Evolutionary conservation across 164 flowering plant species (phyloP).

Genomic region (Aristolochia californica): DNA sequence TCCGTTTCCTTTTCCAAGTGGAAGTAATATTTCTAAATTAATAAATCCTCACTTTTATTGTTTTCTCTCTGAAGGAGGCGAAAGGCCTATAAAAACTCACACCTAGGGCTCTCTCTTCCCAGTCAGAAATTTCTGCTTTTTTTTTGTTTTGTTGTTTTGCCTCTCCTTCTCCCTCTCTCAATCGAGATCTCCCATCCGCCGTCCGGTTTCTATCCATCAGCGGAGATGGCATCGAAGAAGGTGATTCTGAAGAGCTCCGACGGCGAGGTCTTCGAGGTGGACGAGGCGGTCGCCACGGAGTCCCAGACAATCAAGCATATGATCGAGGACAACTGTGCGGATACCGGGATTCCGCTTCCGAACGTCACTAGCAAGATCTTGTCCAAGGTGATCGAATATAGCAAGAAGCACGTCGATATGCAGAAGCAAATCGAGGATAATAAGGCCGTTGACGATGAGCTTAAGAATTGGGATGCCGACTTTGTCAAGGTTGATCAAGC

Average conservation of each 20-base stretch:
- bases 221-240: conserved; percentile 21
- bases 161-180: too few relatives aligned
- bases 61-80: too few relatives aligned
- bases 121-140: too few relatives aligned
- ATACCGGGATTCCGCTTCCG: conserved; percentile 53
- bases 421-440: conserved; percentile 14
- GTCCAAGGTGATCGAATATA: conserved; percentile 72
- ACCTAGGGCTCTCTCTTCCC: too few relatives aligned
- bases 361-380: conserved; percentile 66
- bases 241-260: conserved; percentile 56
- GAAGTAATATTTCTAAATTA: too few relatives aligned
- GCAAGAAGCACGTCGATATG: conserved; percentile 63
- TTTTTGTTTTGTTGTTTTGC: too few relatives aligned
- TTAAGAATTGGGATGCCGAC: conserved; percentile 20
- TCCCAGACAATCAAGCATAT: conserved; percentile 73
- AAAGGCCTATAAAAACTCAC: too few relatives aligned
- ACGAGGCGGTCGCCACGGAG: conserved; percentile 54
- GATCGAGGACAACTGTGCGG: conserved; percentile 75
- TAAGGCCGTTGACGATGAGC: conserved; percentile 25
- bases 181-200: not conserved
- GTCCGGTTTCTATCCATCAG: not conserved
- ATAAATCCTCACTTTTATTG: too few relatives aligned
- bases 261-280: conserved; percentile 59
- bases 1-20: too few relatives aligned
- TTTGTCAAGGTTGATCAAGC: conserved; percentile 21